Conservation (phyloP, 2,329 filamentous ascomycete species). For the Diaporthe australafricana region DNA sequence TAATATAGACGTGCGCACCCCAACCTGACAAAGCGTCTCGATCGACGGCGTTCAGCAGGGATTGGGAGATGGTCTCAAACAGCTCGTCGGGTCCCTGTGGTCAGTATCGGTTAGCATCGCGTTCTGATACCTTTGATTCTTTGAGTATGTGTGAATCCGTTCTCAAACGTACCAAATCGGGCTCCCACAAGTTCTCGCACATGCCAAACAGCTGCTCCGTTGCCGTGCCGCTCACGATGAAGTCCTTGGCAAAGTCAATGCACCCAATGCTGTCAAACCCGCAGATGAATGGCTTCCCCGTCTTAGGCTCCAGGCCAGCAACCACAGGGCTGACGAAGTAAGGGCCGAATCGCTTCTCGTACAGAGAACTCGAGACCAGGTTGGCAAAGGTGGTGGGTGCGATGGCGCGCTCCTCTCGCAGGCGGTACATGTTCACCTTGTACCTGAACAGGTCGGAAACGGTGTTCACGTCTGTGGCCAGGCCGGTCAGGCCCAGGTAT, state of each 20-base stretch:
- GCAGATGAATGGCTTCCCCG: constrained; percentile 95
- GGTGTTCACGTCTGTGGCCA: constrained; percentile 94
- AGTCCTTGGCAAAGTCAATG: constrained; percentile 99
- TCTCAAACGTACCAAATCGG: constrained; percentile 80
- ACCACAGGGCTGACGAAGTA: constrained; percentile 97
- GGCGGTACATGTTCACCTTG: constrained; percentile 99
- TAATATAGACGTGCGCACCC: constrained; percentile 99
- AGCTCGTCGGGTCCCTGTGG: constrained; percentile 90
- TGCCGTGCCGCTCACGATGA: constrained; percentile 96
- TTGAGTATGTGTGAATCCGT: neutral
- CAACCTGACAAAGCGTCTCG: constrained; percentile 96
- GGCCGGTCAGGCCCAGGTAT: constrained; percentile 94
- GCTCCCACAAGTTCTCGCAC: constrained; percentile 98
- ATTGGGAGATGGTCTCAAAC: constrained; percentile 98
- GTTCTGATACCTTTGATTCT: no score
- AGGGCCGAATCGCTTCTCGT: constrained; percentile 95
- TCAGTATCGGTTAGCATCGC: neutral
- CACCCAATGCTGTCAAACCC: constrained; percentile 99
- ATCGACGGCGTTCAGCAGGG: constrained; percentile 94
- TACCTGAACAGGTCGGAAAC: constrained; percentile 98
- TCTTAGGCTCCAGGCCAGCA: constrained; percentile 94
- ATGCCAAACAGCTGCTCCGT: constrained; percentile 99
- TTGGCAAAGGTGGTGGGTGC: constrained; percentile 95
- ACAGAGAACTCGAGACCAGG: constrained; percentile 89
- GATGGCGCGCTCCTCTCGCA: constrained; percentile 97